Base-by-base conservation (phyloP, 768 basidiomycete species). In the Mrakia blollopis region DNA sequence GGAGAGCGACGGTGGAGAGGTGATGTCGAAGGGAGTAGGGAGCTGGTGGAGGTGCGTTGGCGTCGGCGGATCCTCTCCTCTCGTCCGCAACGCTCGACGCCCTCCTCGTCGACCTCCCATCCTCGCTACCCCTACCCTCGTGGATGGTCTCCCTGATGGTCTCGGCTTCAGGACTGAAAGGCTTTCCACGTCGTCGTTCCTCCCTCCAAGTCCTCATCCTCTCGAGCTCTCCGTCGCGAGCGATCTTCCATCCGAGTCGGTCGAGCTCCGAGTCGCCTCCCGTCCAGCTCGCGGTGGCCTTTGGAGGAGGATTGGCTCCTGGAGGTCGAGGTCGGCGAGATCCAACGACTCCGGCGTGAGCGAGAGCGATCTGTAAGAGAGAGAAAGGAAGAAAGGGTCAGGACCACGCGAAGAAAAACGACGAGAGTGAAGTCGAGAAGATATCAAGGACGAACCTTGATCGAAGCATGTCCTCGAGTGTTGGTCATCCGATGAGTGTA, bases 401-500 rank as follows among this genome's bases (percentile, higher is more conserved):
- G 23, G 10, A 28, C 14, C 9, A 52, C 14, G 50, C 23, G 57
- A n/a, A 25, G 57, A 28, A 11, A 14, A 13, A 44, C 11, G 44
- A 44, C 44, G 44, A 9, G 44, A 11, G 10, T 44, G 44, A 44
- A 44, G 44, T 14, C 10, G 44, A 11, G 57, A 57, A 57, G 28
- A 10, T 25, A 57, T 0, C 11, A 28, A 3, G 57, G 57, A 57
- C 57, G 23, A 28, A 88, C 88, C 70, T 85, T 82, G 72, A 96
- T 90, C 1, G 91, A 89, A 0, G 89, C 89, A 80, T 97, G 94
- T 6, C 88, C 88, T 62, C 89, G 87, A 1, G 91, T 86, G 21
- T 85, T 89, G 65, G 87, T 89, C 94, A 97, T 97, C 9, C 93
- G 89, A 84, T 94, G 93, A 0, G 92, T 91, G 81, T 88, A 96